Base-by-base conservation (phyloP, 1,284 basidiomycete genomes). In the Blastosporella zonata region DNA sequence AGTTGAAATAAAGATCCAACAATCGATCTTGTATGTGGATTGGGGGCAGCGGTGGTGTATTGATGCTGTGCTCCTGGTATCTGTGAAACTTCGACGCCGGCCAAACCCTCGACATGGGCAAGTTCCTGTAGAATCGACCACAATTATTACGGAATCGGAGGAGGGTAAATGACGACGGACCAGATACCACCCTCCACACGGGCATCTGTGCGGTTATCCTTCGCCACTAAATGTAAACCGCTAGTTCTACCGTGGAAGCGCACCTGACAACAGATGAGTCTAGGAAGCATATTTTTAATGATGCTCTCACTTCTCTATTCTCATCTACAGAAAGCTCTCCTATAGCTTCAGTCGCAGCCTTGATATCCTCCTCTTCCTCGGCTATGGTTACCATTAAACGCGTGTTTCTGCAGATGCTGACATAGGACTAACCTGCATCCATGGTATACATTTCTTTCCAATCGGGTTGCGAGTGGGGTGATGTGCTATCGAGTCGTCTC, bases 321-420 rank as follows among this genome's bases (percentile, higher is more conserved):
- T 93, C 90, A 55, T 92, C 87, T 35, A 93, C 68, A 2, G 87
- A 89, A n/a, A 93, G 65, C 58, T 87, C 83, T 2, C 90, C 89
- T 44, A 78, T 63, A 10, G 65, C 67, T 54, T 86, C 81, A 2
- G 80, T 73, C 1, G 84, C 68, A 46, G 80, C 77, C 43, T 72
- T 67, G 3, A 73, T 67, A 27, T 74, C 73, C 39, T 69, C 69
- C 36, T 73, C 72, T 43, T 74, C 74, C 43, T 62, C 55, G 34
- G 63, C 58, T 56, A 18, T 41, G 15, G 23, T 38, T 36, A 37
- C 13, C 8, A 28, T 39, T 46, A 12, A 13, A 9, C 5, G 45
- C 15, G 9, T 47, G 9, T 13, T 27, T 29, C 27, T 9, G 13
- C 43, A 36, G 15, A 8, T 8, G 3, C 27, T 15, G 13, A 23